Evolutionary conservation across 345 rosid genomes (phyloP), one percentile per base, ranked within the genome.

Genomic region (Brassica nigra): DNA sequence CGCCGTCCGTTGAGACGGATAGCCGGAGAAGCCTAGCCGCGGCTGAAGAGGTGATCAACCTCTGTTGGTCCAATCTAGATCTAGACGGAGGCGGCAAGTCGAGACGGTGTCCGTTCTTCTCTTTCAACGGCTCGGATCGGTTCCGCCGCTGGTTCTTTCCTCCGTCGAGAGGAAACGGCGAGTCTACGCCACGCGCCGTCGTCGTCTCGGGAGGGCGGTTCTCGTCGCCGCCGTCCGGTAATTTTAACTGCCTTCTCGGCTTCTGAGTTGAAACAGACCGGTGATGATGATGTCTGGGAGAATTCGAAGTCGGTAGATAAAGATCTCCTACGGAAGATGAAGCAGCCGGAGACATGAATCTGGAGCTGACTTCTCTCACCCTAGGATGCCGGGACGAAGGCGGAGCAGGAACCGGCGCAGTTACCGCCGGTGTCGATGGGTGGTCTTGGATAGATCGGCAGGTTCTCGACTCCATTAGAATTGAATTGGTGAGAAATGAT

Each of bases 281-380:
- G n/a, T n/a, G n/a, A n/a, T n/a, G n/a, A 57, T 75, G 87, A 57
- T 73, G 82, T 52, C 73, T 84, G 8, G 79, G 89, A 9, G 89
- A 89, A 64, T 86, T 86, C 12, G 84, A 49, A 15, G 69, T 44
- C 76, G 73, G 63, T 6, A 49, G 76, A 81, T 85, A 83, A 20
- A 80, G 84, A 79, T 86, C 87, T 49, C 83, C 85, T 23, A 23
- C 27, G 27, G 27, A 23, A 37, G 84, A 75, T 62, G 78, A 82
- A 6, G 91, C 75, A 8, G 72, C 73, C 0, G 97, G 92, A 75
- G 98, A 86, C 98, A 93, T 91, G 76, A 91, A 93, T 73, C 96
- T 75, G 3, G 96, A 93, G 23, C 93, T 88, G 2, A 91, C 94
- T 78, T 91, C 96, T 78, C 98, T 88, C 1, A 92, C 96, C 76